These are phyloP conservation scores for Solanum appendiculatum DNA, from an alignment of 257 asterid genomes.

Conservation along the genomic window DNA sequence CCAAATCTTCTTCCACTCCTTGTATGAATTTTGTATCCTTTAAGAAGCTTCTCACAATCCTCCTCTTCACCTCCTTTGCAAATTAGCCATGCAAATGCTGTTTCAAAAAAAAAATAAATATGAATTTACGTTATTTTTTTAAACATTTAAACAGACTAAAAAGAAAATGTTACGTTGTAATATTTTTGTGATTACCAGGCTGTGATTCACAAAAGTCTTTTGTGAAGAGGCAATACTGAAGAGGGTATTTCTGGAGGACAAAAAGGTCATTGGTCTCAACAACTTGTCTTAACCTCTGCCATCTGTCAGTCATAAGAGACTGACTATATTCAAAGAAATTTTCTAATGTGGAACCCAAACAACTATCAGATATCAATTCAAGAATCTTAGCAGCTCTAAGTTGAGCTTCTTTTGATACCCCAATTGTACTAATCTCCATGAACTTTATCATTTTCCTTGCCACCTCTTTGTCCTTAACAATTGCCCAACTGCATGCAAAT, in stretches of 20 bases:
- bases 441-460: slow-evolving; percentile 68
- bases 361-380: slow-evolving; percentile 45
- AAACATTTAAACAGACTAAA: too few relatives aligned
- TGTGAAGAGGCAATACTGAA: slow-evolving; percentile 39
- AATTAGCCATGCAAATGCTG: slow-evolving; percentile 90
- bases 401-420: slow-evolving; percentile 84
- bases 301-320: slow-evolving; percentile 38
- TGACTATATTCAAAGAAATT: slow-evolving; percentile 50
- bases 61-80: slow-evolving; percentile 26
- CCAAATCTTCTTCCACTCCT: slow-evolving; percentile 71
- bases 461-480: slow-evolving; percentile 53
- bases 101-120: background rate
- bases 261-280: slow-evolving; percentile 21
- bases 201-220: slow-evolving; percentile 26
- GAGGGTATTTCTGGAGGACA: slow-evolving; percentile 36
- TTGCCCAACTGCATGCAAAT: slow-evolving; percentile 61
- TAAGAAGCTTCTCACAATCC: slow-evolving; percentile 45
- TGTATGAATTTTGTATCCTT: slow-evolving; percentile 36
- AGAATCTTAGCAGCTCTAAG: slow-evolving; percentile 52
- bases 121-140: background rate
- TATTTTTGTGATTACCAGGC: slow-evolving; percentile 36
- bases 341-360: slow-evolving; percentile 13
- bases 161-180: too few relatives aligned
- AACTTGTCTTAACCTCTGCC: slow-evolving; percentile 42
- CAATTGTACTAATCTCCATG: slow-evolving; percentile 64